A percentile compares a stretch with the other conserved stretches of the same genome.
phyloP scores from a whole-genome alignment of 495 filamentous ascomycete species.

The Cercophora samala region DNA sequence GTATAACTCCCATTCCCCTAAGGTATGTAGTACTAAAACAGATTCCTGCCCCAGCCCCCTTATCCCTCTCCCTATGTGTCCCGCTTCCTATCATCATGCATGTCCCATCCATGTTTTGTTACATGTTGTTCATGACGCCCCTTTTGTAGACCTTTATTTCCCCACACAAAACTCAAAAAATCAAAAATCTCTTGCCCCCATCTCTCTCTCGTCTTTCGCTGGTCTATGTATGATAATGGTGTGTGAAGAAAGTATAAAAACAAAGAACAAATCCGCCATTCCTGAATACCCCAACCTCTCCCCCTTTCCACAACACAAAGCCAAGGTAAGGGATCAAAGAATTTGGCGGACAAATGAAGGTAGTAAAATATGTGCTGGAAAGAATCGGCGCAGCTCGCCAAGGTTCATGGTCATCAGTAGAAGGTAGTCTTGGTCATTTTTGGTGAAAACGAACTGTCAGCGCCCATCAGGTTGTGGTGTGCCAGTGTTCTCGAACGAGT shows the following conservation, averaged over 20 bases:
- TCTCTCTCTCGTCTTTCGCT: neutral
- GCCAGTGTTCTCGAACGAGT: slow-evolving; percentile 4
- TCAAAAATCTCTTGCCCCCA: neutral
- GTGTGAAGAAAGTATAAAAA: neutral
- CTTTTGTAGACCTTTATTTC: neutral
- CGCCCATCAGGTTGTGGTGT: neutral
- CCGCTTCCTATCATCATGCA: neutral
- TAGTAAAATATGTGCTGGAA: slow-evolving; percentile 10
- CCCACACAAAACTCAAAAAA: neutral
- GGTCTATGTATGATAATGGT: slow-evolving; percentile 1
- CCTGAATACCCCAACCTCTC: neutral
- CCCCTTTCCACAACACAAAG: neutral
- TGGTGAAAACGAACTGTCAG: neutral
- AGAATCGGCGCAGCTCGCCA: neutral
- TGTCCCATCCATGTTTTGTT: slow-evolving; percentile 5
- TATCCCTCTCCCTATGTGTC: neutral
- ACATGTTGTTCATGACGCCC: slow-evolving; percentile 5
- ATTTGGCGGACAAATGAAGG: neutral
- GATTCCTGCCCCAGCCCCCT: neutral
- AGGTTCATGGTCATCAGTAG: neutral
- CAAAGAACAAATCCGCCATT: neutral
- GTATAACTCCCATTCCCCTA: neutral
- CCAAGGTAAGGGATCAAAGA: neutral
- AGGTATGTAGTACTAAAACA: neutral
- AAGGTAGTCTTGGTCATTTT: neutral